phyloP scores from a whole-genome alignment of 352 stramenopile genomes.

The Phytophthora tubulina region DNA sequence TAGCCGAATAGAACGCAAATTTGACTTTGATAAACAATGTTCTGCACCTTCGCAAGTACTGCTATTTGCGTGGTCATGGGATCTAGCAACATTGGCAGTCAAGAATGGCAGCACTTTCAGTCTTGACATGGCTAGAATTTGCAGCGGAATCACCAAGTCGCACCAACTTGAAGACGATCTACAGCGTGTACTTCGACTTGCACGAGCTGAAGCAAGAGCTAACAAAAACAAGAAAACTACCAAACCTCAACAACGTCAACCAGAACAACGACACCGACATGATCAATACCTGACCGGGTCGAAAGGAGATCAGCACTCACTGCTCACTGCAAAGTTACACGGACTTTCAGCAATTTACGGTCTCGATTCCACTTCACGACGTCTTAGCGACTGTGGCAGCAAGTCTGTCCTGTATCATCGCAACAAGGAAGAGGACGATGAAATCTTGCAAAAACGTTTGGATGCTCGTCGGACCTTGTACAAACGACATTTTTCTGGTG shows the following conservation, averaged over 20 bases:
- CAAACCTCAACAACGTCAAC: constrained; percentile 7
- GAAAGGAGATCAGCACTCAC: constrained; percentile 25
- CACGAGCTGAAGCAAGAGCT: constrained; percentile 34
- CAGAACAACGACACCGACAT: constrained; percentile 47
- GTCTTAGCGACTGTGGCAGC: constrained; percentile 39
- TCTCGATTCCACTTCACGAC: constrained; percentile 33
- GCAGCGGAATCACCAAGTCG: constrained; percentile 19
- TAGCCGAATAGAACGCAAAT: constrained; percentile 34
- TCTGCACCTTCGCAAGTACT: constrained; percentile 14
- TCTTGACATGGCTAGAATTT: neutral
- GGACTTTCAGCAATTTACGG: constrained; percentile 47
- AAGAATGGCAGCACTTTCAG: constrained; percentile 19
- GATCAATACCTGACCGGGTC: constrained; percentile 19
- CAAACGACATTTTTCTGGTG: constrained; percentile 57
- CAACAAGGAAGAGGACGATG: constrained; percentile 21
- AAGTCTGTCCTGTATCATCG: constrained; percentile 23
- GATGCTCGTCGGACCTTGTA: constrained; percentile 54
- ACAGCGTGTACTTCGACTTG: constrained; percentile 64
- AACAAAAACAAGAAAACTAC: constrained; percentile 21
- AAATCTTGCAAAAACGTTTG: constrained; percentile 46
- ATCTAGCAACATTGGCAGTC: constrained; percentile 13
- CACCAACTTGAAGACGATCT: constrained; percentile 67
- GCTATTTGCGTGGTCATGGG: constrained; percentile 30
- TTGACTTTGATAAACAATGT: constrained; percentile 19
- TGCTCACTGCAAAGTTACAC: constrained; percentile 45